phyloP scores from a whole-genome alignment of 441 rosid genomes.

The Macaranga tanarius region DNA sequence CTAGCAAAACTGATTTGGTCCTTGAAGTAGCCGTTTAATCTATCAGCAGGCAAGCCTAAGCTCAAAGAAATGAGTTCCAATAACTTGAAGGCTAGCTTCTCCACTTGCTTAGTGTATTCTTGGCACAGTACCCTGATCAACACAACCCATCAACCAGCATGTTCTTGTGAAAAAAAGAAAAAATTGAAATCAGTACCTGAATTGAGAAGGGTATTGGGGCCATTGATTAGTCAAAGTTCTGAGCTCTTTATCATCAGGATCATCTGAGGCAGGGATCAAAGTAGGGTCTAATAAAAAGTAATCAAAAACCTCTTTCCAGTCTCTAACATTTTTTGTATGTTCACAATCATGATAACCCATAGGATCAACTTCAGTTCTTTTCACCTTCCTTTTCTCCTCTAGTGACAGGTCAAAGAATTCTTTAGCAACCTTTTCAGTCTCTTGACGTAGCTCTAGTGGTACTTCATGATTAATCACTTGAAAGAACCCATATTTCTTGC shows the following conservation, averaged over 20 bases:
- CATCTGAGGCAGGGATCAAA: slow-evolving; percentile 52
- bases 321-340: slow-evolving; percentile 76
- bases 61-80: slow-evolving; percentile 57
- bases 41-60: slow-evolving; percentile 53
- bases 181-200: slow-evolving; percentile 23
- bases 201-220: slow-evolving; percentile 54
- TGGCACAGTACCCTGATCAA: slow-evolving; percentile 50
- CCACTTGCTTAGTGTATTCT: slow-evolving; percentile 55
- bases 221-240: slow-evolving; percentile 61
- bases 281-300: slow-evolving; percentile 64
- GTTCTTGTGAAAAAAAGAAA: neutral
- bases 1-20: slow-evolving; percentile 59
- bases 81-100: slow-evolving; percentile 52
- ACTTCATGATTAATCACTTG: slow-evolving; percentile 83
- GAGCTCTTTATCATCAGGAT: slow-evolving; percentile 45
- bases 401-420: slow-evolving; percentile 61
- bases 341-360: slow-evolving; percentile 67
- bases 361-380: slow-evolving; percentile 52
- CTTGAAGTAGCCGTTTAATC: slow-evolving; percentile 52
- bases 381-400: slow-evolving; percentile 52
- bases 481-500: slow-evolving; percentile 79
- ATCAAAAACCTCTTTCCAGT: slow-evolving; percentile 63
- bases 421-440: slow-evolving; percentile 52
- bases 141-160: neutral
- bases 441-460: slow-evolving; percentile 41